Conservation (phyloP, 768 basidiomycete species). For the Tylopilus felleus region DNA sequence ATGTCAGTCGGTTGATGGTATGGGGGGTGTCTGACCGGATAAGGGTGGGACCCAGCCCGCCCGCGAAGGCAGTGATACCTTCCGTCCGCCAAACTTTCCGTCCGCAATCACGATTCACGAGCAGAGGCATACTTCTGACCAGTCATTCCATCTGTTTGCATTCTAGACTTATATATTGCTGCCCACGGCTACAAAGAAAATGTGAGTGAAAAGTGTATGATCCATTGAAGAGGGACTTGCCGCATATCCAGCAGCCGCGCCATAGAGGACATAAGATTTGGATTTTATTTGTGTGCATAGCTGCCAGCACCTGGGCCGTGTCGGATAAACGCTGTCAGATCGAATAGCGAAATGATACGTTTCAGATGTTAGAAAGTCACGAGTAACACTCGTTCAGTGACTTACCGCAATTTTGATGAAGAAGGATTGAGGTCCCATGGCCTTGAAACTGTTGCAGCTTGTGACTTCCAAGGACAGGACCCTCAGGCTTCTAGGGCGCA, state of each 20-base stretch:
- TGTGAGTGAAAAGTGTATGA: constrained; percentile 6
- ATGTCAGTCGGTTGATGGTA: constrained; percentile 8
- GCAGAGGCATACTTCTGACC: constrained; percentile 83
- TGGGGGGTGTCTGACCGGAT: constrained; percentile 59
- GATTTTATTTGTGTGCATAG: too few relatives aligned
- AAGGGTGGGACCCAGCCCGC: constrained; percentile 91
- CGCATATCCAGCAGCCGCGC: constrained; percentile 90
- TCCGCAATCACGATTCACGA: constrained; percentile 78
- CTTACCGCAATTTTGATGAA: too few relatives aligned
- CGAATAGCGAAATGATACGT: too few relatives aligned
- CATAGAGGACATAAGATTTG: constrained; percentile 81
- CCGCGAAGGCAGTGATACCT: constrained; percentile 81
- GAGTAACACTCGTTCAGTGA: too few relatives aligned
- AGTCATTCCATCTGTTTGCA: constrained; percentile 92
- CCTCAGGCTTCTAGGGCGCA: too few relatives aligned
- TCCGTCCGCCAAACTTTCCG: constrained; percentile 80
- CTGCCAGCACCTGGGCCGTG: too few relatives aligned
- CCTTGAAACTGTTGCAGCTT: too few relatives aligned
- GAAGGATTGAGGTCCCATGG: too few relatives aligned
- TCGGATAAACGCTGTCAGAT: too few relatives aligned
- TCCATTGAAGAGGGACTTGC: constrained; percentile 42
- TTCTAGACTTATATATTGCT: constrained; percentile 92
- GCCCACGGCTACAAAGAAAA: constrained; percentile 64
- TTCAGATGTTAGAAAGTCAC: too few relatives aligned
- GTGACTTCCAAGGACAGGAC: too few relatives aligned